Evolutionary conservation across 108 stramenopile genomes (phyloP), one percentile per base, ranked within the genome.

Genomic region (Cyclotella atomus): DNA sequence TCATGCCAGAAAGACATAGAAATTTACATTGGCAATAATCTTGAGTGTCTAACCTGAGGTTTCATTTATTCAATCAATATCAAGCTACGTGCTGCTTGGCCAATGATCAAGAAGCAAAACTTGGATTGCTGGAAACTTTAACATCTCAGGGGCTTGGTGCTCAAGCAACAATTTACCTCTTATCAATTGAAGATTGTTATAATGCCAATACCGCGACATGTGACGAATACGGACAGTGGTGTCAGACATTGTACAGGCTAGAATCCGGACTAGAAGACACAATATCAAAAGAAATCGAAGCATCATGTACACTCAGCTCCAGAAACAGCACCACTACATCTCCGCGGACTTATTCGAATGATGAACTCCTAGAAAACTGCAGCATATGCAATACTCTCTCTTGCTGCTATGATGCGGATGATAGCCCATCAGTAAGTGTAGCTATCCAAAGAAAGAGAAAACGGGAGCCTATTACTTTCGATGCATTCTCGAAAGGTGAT

Each of bases 71-170:
- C 12, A 19, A 10, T 15, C n/a, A 24, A n/a, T 32, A 43, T 63
- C 5, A 14, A 65, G 72, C 72, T 3, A 50, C 29, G 49, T 73
- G 72, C 17, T 73, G 72, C 55, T 9, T 73, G 2, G 38, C 15
- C 34, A 63, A 64, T 33, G 25, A 73, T 54, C 53, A 43, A 28
- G 47, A 73, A 32, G 72, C 72, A 20, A 64, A 44, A 30, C 59
- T 43, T 15, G 50, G 47, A 16, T 54, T 73, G 5, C 28, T 20
- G n/a, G 0, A 50, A 10, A 30, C 38, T 10, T 47, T 73, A 35
- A 62, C 54, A 30, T 64, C 53, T 4, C 72, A 73, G 28, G 72
- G 72, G 41, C 35, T 73, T 52, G 72, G 52, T 14, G 2, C 34
- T 4, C 62, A 64, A 21, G 63, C 62, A 21, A 7, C 53, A 36